Evolutionary conservation across 2,329 filamentous ascomycete genomes (phyloP), one percentile per base, ranked within the genome.

Genomic region (Calonectria hawksworthii): DNA sequence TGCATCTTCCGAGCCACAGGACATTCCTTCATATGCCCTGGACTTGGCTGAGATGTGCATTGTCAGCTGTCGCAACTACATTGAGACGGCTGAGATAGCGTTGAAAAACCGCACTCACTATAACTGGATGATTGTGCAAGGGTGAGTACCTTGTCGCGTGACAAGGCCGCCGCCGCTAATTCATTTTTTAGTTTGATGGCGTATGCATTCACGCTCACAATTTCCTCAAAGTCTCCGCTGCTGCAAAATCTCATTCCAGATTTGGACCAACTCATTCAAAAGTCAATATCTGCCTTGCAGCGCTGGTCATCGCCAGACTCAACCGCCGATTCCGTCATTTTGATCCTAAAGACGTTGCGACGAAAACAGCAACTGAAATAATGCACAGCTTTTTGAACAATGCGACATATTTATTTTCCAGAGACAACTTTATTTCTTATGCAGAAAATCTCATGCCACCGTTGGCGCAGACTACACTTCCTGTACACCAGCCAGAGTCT

Each of bases 111-210:
- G 56, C 21, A 65, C 44, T 3, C 56, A 70, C n/a, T 69, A 68
- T 18, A 72, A 67, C 23, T 66, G 65, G 61, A 72, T 75, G 34
- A 70, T 64, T n/a, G 74, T 75, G 10, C 73, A 70, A 18, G 68
- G 68, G 63, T 74, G n/a, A 79, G 74, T 38, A 38, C 9, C n/a
- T 10, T 8, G 1, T 8, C 14, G 5, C 10, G 21, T 18, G 21
- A 32, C 59, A 23, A 63, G 36, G 9, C 3, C 1, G 36, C 21
- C n/a, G 9, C n/a, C 2, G 34, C 23, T 26, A 18, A 38, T 26
- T 63, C 23, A 23, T 16, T 63, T 38, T 18, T 36, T 23, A 63
- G 36, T 16, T 63, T 36, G 4, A 44, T 63, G 59, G 44, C 44
- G 1, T 47, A 47, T 23, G 44, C 44, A 23, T 47, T 47, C 44